Evolutionary conservation across 2,329 filamentous ascomycete genomes (phyloP).

Genomic region (Hypoxylon sp.): DNA sequence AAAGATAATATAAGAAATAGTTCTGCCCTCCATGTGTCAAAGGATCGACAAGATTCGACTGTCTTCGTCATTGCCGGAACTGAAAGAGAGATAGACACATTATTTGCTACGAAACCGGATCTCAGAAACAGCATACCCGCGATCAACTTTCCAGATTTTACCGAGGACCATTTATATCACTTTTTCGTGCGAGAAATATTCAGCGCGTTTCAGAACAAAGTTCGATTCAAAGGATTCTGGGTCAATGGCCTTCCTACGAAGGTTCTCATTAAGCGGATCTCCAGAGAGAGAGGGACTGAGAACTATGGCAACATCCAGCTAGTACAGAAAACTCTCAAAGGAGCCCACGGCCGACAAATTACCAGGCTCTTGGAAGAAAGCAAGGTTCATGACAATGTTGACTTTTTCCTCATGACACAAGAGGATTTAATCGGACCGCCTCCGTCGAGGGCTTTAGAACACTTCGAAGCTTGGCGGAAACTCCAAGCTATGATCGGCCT

Average conservation of each 20-base stretch:
- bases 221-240: neutral
- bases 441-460: slow-evolving; percentile 61
- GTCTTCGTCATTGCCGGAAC: neutral
- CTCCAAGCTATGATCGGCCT: slow-evolving; percentile 69
- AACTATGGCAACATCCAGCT: neutral
- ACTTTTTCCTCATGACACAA: slow-evolving; percentile 5
- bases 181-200: neutral
- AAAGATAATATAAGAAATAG: no score
- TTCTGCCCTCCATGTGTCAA: neutral
- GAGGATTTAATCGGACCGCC: slow-evolving; percentile 57
- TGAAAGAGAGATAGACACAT: neutral
- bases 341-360: neutral
- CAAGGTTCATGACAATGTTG: neutral
- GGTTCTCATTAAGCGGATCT: slow-evolving; percentile 2
- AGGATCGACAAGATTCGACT: neutral
- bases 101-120: neutral
- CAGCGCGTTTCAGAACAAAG: neutral
- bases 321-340: neutral
- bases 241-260: slow-evolving; percentile 1
- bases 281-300: neutral
- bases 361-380: neutral
- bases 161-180: neutral
- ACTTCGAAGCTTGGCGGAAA: slow-evolving; percentile 65
- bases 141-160: slow-evolving; percentile 4
- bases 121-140: neutral